A percentile compares a stretch with the other conserved stretches of the same genome.
phyloP scores from a whole-genome alignment of 371 early-diverging fungal species.

The Aphelidium insulamus region DNA sequence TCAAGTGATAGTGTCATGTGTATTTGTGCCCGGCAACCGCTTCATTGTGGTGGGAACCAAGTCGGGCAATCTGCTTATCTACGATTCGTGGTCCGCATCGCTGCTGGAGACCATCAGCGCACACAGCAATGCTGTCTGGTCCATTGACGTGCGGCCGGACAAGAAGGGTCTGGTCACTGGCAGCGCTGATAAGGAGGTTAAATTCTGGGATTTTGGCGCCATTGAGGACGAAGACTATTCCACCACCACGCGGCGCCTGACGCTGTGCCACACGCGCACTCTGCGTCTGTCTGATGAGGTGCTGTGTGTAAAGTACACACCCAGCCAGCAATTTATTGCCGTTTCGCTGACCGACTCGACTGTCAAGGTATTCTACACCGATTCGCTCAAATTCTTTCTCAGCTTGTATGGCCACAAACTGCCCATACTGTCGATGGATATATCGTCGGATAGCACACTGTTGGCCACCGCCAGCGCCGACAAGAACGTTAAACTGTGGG shows the following conservation, averaged over 20 bases:
- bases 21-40: constrained; percentile 77
- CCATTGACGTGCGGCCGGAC: constrained; percentile 67
- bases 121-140: constrained; percentile 70
- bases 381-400: constrained; percentile 84
- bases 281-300: constrained; percentile 84
- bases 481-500: constrained; percentile 93
- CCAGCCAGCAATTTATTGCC: constrained; percentile 64
- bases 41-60: constrained; percentile 78
- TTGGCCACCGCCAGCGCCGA: constrained; percentile 80
- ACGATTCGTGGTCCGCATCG: constrained; percentile 55
- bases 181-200: constrained; percentile 79
- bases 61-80: constrained; percentile 62
- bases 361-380: constrained; percentile 84
- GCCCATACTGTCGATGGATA: constrained; percentile 85
- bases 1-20: constrained; percentile 49
- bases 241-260: constrained; percentile 22
- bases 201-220: constrained; percentile 76
- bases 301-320: constrained; percentile 58
- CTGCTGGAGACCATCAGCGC: constrained; percentile 63
- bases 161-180: constrained; percentile 73
- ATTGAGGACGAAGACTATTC: constrained; percentile 6
- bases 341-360: constrained; percentile 79
- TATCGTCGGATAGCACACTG: constrained; percentile 71
- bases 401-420: constrained; percentile 91
- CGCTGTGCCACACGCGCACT: constrained; percentile 64